These are phyloP conservation scores for Sporothrix pseudoabietina DNA, from an alignment of 2,329 filamentous ascomycete genomes.

Conservation along the genomic window DNA sequence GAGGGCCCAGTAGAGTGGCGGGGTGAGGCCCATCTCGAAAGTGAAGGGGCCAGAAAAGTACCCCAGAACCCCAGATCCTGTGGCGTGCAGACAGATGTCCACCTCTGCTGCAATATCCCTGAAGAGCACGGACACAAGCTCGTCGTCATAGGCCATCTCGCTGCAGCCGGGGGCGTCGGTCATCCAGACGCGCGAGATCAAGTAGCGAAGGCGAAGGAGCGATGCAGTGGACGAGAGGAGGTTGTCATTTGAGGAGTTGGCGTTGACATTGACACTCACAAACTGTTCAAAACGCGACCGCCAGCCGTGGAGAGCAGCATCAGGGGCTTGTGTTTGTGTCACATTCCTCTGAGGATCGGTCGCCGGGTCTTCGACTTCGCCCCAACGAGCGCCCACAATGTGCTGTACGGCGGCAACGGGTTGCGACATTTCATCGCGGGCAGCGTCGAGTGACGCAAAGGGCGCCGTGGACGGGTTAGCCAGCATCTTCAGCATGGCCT, in stretches of 20 bases:
- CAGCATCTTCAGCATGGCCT: background rate
- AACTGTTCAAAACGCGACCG: background rate
- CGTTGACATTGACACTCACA: background rate
- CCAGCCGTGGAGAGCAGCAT: background rate
- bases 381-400: background rate
- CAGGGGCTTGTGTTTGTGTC: background rate
- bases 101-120: constrained; percentile 8
- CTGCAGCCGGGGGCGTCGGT: background rate
- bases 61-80: background rate
- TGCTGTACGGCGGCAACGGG: background rate
- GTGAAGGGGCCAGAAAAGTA: background rate
- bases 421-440: constrained; percentile 4
- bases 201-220: constrained; percentile 15
- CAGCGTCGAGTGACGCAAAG: background rate
- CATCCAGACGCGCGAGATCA: constrained; percentile 11
- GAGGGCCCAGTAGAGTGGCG: constrained; percentile 6
- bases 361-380: background rate
- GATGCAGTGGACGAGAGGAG: background rate
- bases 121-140: background rate
- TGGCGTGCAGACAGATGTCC: background rate
- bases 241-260: background rate
- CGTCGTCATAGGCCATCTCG: constrained; percentile 17
- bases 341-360: background rate
- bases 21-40: constrained; percentile 25
- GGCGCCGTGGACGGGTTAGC: background rate